Evolutionary conservation across 257 asterid genomes (phyloP), one percentile per base, ranked within the genome.

Genomic region (Cinchona pubescens): DNA sequence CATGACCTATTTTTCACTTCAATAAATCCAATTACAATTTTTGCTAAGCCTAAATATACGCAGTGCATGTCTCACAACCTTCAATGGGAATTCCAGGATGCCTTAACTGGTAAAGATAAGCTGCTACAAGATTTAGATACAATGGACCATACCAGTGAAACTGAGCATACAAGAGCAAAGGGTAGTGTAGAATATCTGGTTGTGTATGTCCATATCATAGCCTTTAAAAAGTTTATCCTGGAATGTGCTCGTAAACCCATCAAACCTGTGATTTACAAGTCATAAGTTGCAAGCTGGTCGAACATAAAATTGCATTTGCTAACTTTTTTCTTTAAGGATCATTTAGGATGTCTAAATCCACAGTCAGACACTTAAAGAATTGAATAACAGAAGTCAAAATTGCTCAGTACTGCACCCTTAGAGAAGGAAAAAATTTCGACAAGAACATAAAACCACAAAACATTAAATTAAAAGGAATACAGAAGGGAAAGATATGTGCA

Each of bases 221-320:
- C 99, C 99, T 85, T 85, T 90, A 76, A 95, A 95, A 77, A 95
- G 97, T 85, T 95, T 92, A 62, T 95, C 99, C 87, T 95, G 99
- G 82, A 95, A 95, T 55, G 99, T 95, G 86, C 99, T 95, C 25
- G 99, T 95, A 86, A 92, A 95, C 69, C 99, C 99, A 90, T 95
- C 99, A 80, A 79, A 95, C 90, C 99, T 95, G 96, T 34, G 78
- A 77, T 73, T 72, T 75, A 56, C 74, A 64, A 80, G 66, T 62
- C 14, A 76, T 42, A 45, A 69, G 65, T 61, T 25, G 48, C 53
- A 53, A 34, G 27, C 73, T 66, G 49, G 45, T 72, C 38, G 68
- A 71, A 59, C 35, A 73, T 34, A 64, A 60, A 71, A 45, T 64
- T 72, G 18, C 67, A 65, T n/a, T 72, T 72, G 45, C 13, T 40